Evolutionary conservation across 495 filamentous ascomycete species (phyloP).

Genomic region (Xylaria nigripes): DNA sequence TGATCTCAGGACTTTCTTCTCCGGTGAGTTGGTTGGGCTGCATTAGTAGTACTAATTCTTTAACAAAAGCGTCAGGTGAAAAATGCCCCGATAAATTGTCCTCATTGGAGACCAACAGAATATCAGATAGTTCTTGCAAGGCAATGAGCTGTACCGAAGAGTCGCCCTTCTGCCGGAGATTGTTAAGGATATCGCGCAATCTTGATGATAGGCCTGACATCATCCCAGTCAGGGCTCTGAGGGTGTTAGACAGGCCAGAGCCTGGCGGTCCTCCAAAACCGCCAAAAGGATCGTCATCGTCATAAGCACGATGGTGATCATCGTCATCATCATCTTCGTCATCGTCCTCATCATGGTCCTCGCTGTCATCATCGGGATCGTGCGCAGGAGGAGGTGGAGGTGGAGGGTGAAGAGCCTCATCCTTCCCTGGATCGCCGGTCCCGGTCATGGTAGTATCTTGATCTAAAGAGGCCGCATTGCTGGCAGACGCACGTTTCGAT

Average conservation of each 20-base stretch:
- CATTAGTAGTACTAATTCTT: conserved; percentile 90
- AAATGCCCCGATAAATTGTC: conserved; percentile 96
- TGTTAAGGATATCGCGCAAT: conserved; percentile 73
- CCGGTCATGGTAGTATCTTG: conserved; percentile 48
- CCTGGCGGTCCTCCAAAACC: conserved; percentile 60
- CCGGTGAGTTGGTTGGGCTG: conserved; percentile 74
- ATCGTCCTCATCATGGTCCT: conserved; percentile 38
- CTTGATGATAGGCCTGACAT: conserved; percentile 74
- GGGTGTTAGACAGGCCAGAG: conserved; percentile 63
- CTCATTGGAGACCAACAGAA: conserved; percentile 88
- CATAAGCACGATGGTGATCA: conserved; percentile 43
- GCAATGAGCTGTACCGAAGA: conserved; percentile 85
- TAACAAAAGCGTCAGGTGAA: conserved; percentile 87
- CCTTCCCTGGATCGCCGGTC: conserved; percentile 57
- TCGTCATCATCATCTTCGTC: conserved; percentile 43
- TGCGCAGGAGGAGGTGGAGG: conserved; percentile 34
- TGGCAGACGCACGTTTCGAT: conserved; percentile 44
- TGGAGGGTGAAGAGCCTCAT: conserved; percentile 33
- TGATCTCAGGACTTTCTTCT: conserved; percentile 92
- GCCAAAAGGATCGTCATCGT: conserved; percentile 72
- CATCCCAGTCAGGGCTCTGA: conserved; percentile 83
- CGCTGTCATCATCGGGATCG: conserved; percentile 43
- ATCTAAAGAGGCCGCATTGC: conserved; percentile 41
- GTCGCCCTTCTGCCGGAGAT: conserved; percentile 80
- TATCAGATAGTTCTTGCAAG: conserved; percentile 86